phyloP scores from a whole-genome alignment of 345 rosid genomes.

The Citrus maxima region DNA sequence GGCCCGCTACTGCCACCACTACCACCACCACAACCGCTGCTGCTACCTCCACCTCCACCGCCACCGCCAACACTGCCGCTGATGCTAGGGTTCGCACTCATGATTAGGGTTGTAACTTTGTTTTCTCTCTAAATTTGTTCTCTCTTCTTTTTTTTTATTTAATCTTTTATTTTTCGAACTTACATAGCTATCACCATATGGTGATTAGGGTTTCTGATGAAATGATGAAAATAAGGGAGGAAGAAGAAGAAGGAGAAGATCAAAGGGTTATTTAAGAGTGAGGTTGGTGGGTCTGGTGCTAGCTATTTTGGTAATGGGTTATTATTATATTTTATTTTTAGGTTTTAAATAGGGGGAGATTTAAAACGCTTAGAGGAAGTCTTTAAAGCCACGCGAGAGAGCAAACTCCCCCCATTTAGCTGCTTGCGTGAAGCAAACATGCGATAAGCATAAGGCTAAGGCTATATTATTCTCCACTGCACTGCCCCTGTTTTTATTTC shows the following conservation, averaged over 20 bases:
- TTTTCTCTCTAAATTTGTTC: background rate
- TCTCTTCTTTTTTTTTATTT: background rate
- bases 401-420: slow-evolving; percentile 59
- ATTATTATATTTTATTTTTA: background rate
- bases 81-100: slow-evolving; percentile 56
- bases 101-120: slow-evolving; percentile 19
- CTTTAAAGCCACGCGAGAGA: slow-evolving; percentile 98
- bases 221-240: slow-evolving; percentile 3
- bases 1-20: slow-evolving; percentile 57
- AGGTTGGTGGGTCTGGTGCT: slow-evolving; percentile 25
- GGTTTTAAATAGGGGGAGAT: slow-evolving; percentile 21
- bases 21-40: slow-evolving; percentile 35
- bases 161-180: no score
- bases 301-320: slow-evolving; percentile 8
- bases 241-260: slow-evolving; percentile 10
- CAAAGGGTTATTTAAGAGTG: slow-evolving; percentile 31
- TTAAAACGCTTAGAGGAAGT: slow-evolving; percentile 40
- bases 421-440: slow-evolving; percentile 99
- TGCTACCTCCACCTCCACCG: slow-evolving; percentile 7
- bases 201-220: background rate
- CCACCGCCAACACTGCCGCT: slow-evolving; percentile 38
- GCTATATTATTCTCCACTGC: slow-evolving; percentile 38
- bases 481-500: slow-evolving; percentile 1
- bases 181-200: background rate
- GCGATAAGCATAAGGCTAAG: slow-evolving; percentile 47